Base-by-base conservation (phyloP, 2,329 filamentous ascomycete species). In the Pestalotiopsis sp. region DNA sequence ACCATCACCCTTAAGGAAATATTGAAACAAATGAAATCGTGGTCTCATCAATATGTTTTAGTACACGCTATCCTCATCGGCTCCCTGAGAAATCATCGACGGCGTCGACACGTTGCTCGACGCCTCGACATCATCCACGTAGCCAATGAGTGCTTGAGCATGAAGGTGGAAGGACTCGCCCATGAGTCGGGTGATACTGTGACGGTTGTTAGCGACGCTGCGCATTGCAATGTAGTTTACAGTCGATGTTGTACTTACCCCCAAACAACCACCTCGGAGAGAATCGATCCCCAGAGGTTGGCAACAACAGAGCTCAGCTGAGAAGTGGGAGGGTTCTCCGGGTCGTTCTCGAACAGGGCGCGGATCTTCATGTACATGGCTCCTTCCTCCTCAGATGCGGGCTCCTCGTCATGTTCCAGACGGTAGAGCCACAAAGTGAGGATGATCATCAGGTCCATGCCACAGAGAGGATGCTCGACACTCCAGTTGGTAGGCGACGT, bases 401-500 rank as follows among this genome's bases (percentile, higher is more conserved):
- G 91, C 83, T 98, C 95, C 72, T 97, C 94, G 84, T 99, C 96
- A 84, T 98, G 94, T 91, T 99, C 96, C 85, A 99, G 91, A 83
- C 94, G 94, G 85, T 98, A 98, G 75, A 99, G 91, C 96, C 96
- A 99, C 73, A 98, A 86, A 76, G 94, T 98, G 74, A 99, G 91
- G 74, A 98, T 96, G 79, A 98, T 96, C 89, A 99, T 97, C 73
- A 98, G 87, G 80, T 99, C 96, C 83, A 99, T 89, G 70, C 95
- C 95, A 77, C 94, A 98, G 68, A 99, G 90, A 65, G 96, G 94
- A 79, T 99, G 95, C 83, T 99, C 96, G 69, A 98, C 93, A 79
- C 95, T 98, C 96, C 96, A 99, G 82, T 98, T 98, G 60, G 96
- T 98, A 24, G 96, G 94, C 60, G 94, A 98, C 24, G 95, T 98